Evolutionary conservation across 768 basidiomycete species (phyloP).

Genomic region (Termitomyces sp.): DNA sequence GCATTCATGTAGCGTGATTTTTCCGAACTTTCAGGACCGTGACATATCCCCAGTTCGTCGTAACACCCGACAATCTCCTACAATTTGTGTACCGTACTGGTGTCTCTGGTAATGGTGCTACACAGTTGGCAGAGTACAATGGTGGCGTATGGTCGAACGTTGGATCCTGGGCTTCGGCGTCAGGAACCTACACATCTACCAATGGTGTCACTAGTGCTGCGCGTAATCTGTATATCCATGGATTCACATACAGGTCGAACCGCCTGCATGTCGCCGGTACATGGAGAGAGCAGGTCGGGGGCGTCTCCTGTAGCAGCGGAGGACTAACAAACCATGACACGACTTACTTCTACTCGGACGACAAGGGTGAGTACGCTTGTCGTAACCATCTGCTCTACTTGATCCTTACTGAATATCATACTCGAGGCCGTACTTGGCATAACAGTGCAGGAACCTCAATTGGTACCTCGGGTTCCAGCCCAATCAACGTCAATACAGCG

Average conservation of each 20-base stretch:
- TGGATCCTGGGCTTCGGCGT: conserved; percentile 45
- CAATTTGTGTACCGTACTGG: conserved; percentile 50
- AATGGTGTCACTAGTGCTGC: conserved; percentile 39
- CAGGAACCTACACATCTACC: conserved; percentile 42
- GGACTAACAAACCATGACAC: conserved; percentile 51
- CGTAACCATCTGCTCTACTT: not conserved
- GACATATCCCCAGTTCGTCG: conserved; percentile 48
- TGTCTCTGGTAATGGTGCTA: conserved; percentile 46
- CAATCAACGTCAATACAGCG: conserved; percentile 41
- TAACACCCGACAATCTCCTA: conserved; percentile 44
- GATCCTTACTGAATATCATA: not conserved
- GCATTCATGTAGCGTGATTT: not conserved
- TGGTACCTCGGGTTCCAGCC: conserved; percentile 40
- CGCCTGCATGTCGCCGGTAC: conserved; percentile 44
- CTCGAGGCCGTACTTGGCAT: conserved; percentile 42
- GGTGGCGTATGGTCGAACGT: conserved; percentile 41
- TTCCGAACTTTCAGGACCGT: conserved; percentile 28
- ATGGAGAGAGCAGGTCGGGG: conserved; percentile 44
- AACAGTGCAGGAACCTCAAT: conserved; percentile 38
- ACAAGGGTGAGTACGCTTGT: conserved; percentile 31
- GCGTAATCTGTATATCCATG: conserved; percentile 48
- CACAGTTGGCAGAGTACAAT: conserved; percentile 46
- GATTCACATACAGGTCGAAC: conserved; percentile 39
- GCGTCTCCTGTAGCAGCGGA: conserved; percentile 40
- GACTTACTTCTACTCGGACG: conserved; percentile 44